Conservation (phyloP, 805 yeast species). For the Candida namnaoensis region DNA sequence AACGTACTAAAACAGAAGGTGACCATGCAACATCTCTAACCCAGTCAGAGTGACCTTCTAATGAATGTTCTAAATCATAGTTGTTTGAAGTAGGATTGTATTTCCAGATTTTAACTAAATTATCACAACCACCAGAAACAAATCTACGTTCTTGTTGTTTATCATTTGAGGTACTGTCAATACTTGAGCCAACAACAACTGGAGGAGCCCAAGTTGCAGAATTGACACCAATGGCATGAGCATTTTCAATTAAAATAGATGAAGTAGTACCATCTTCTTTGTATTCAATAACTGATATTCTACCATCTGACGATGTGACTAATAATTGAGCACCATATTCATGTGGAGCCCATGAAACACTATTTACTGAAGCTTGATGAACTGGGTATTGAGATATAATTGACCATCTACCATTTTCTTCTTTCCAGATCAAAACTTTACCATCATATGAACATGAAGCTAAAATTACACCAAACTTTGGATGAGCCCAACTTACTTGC, state of each 20-base stretch:
- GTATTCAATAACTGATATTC: conserved; percentile 83
- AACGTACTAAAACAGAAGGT: conserved; percentile 76
- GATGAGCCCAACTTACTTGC: conserved; percentile 99
- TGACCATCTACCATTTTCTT: conserved; percentile 83
- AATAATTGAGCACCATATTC: conserved; percentile 90
- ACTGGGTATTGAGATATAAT: conserved; percentile 79
- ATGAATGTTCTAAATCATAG: conserved; percentile 64
- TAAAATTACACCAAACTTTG: conserved; percentile 89
- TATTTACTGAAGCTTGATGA: conserved; percentile 91
- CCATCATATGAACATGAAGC: conserved; percentile 97
- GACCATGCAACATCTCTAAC: conserved; percentile 99
- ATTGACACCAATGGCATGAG: conserved; percentile 92
- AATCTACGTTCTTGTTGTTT: conserved; percentile 55
- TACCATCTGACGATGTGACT: conserved; percentile 91
- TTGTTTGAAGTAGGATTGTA: conserved; percentile 45
- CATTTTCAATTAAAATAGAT: conserved; percentile 42
- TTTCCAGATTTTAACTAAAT: conserved; percentile 87
- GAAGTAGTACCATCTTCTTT: conserved; percentile 79
- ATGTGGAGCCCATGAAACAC: conserved; percentile 95
- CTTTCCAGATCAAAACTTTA: conserved; percentile 89
- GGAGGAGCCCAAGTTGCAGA: conserved; percentile 94
- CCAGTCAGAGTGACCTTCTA: conserved; percentile 96
- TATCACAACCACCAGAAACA: conserved; percentile 94
- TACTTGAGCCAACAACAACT: conserved; percentile 20
- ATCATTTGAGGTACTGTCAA: conserved; percentile 19